A percentile compares a stretch with the other conserved stretches of the same genome.
These are phyloP conservation scores for Rheum nobile DNA, from an alignment of 148 eudicot genomes.

Conservation along the genomic window DNA sequence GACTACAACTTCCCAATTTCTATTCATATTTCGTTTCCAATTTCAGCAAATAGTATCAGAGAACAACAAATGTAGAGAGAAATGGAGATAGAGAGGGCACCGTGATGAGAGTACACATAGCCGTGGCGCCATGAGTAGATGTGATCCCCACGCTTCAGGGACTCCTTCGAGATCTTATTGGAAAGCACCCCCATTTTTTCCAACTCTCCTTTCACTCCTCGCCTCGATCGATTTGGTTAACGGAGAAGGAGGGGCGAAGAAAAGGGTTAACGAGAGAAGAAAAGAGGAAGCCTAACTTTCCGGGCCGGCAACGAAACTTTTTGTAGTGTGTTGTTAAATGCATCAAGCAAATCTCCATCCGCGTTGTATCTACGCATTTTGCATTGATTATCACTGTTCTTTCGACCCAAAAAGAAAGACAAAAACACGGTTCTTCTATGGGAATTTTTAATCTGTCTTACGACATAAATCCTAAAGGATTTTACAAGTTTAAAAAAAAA, in stretches of 20 bases:
- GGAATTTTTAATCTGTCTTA: too few relatives aligned
- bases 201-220: not conserved
- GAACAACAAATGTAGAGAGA: not conserved
- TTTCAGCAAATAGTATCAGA: not conserved
- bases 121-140: constrained; percentile 9
- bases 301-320: not conserved
- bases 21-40: not conserved
- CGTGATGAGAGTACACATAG: constrained; percentile 11
- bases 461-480: too few relatives aligned
- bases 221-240: not conserved
- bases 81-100: constrained; percentile 1
- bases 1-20: not conserved
- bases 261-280: not conserved
- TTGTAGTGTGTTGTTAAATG: too few relatives aligned
- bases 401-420: too few relatives aligned
- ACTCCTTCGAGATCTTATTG: not conserved
- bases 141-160: constrained; percentile 7
- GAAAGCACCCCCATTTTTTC: constrained; percentile 1
- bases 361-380: too few relatives aligned
- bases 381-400: too few relatives aligned
- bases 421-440: too few relatives aligned
- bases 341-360: too few relatives aligned
- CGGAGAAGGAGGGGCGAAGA: not conserved
- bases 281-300: not conserved
- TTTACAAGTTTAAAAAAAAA: too few relatives aligned